A percentile compares a stretch with the other conserved stretches of the same genome.
Evolutionary conservation across 1,139 yeast genomes (phyloP).

Genomic region (Yamadazyma triangularis): DNA sequence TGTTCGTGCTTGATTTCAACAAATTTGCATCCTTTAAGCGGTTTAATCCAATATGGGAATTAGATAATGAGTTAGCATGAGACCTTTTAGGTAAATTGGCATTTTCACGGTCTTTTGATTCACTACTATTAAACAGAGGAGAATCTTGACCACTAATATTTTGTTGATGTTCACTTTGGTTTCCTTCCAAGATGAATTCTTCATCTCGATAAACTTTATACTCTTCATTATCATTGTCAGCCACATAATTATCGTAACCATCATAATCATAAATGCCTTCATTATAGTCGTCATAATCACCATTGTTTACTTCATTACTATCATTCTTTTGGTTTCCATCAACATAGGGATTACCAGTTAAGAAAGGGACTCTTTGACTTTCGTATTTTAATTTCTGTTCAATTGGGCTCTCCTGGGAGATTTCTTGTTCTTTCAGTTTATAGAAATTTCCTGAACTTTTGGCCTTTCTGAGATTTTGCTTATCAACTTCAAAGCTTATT

Average conservation of each 20-base stretch:
- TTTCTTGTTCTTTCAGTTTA: too few relatives aligned
- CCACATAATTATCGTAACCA: slow-evolving; percentile 3
- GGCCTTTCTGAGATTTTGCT: slow-evolving; percentile 24
- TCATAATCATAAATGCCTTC: neutral
- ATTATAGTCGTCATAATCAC: neutral
- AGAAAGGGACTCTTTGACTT: slow-evolving; percentile 21
- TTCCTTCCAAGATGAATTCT: too few relatives aligned
- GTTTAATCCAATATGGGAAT: slow-evolving; percentile 38
- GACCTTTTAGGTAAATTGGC: slow-evolving; percentile 36
- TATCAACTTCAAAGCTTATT: slow-evolving; percentile 1
- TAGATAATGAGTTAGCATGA: slow-evolving; percentile 23
- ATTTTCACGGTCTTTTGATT: slow-evolving; percentile 11
- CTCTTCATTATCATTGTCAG: slow-evolving; percentile 2
- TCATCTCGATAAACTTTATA: slow-evolving; percentile 2
- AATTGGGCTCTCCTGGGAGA: slow-evolving; percentile 7
- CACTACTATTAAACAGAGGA: neutral
- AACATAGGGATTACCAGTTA: slow-evolving; percentile 25
- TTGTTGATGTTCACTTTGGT: slow-evolving; percentile 1
- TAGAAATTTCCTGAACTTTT: slow-evolving; percentile 33
- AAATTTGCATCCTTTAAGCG: slow-evolving; percentile 30
- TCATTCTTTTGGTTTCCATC: slow-evolving; percentile 7
- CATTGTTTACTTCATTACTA: neutral
- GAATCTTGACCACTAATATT: neutral
- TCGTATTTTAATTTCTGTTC: slow-evolving; percentile 16
- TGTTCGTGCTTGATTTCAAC: slow-evolving; percentile 14